phyloP scores from a whole-genome alignment of 495 filamentous ascomycete species.

The Penicillium lagena region DNA sequence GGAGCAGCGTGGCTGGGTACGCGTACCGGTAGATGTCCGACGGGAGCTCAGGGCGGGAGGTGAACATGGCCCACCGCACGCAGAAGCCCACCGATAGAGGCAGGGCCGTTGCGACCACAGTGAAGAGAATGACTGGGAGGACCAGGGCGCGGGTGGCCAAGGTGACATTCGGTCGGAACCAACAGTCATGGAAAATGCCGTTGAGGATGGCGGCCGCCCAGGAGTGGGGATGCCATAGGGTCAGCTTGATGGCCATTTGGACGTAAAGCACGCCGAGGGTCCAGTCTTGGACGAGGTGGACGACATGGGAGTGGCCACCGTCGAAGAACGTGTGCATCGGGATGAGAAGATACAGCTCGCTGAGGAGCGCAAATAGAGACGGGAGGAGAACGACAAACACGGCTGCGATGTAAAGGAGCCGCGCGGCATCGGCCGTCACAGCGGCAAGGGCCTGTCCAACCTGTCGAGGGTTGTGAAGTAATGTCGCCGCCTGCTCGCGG shows the following conservation, averaged over 20 bases:
- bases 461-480: conserved; percentile 30
- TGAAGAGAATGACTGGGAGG: conserved; percentile 58
- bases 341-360: conserved; percentile 85
- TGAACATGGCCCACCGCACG: conserved; percentile 36
- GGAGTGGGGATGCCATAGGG: conserved; percentile 56
- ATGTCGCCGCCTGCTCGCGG: conserved; percentile 20
- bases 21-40: conserved; percentile 63
- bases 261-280: conserved; percentile 89
- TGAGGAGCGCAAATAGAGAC: conserved; percentile 69
- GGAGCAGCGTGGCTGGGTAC: conserved; percentile 54
- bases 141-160: conserved; percentile 80
- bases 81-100: conserved; percentile 49
- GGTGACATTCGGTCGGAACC: conserved; percentile 68
- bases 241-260: conserved; percentile 70
- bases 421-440: conserved; percentile 13
- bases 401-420: conserved; percentile 63
- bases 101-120: conserved; percentile 48
- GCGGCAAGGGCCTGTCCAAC: conserved; percentile 7
- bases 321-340: conserved; percentile 79
- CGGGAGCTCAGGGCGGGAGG: conserved; percentile 35
- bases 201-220: conserved; percentile 67
- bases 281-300: conserved; percentile 91
- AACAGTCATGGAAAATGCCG: conserved; percentile 70
- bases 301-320: conserved; percentile 53
- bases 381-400: conserved; percentile 73